Percentiles rank a stretch among this genome's conserved stretches.
These are phyloP conservation scores for Mariannaea elegans DNA, from an alignment of 2,329 filamentous ascomycete species.

Conservation along the genomic window DNA sequence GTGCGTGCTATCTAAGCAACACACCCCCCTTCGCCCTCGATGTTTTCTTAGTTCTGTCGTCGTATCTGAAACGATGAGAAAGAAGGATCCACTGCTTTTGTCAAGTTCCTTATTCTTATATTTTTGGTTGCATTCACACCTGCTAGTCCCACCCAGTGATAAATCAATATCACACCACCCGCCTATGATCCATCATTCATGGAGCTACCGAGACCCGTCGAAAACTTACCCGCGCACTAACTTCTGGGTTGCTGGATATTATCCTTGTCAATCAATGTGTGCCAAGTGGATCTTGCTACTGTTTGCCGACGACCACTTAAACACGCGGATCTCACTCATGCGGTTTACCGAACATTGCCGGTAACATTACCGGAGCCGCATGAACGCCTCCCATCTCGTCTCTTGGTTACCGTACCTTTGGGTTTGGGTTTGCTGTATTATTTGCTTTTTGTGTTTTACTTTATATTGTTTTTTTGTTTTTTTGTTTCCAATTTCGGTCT, in stretches of 20 bases:
- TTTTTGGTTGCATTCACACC: not conserved
- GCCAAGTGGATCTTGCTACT: slow-evolving; percentile 32
- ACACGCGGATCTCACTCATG: slow-evolving; percentile 29
- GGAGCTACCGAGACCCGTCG: not conserved
- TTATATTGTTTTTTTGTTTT: not conserved
- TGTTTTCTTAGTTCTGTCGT: slow-evolving; percentile 10
- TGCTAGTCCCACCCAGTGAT: slow-evolving; percentile 5
- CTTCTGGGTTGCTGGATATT: not conserved
- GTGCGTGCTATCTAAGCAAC: slow-evolving; percentile 43
- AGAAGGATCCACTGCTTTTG: slow-evolving; percentile 9
- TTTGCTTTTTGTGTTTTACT: not conserved
- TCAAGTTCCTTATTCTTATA: not conserved
- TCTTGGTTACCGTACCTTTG: slow-evolving; percentile 24
- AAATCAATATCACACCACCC: slow-evolving; percentile 18
- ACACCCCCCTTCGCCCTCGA: not conserved
- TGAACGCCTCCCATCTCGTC: slow-evolving; percentile 27
- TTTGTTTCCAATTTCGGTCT: not conserved
- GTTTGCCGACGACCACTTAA: slow-evolving; percentile 23
- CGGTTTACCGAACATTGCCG: slow-evolving; percentile 35
- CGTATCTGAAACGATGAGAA: slow-evolving; percentile 9
- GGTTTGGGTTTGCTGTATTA: not conserved
- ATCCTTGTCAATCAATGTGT: slow-evolving; percentile 26
- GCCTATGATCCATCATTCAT: not conserved
- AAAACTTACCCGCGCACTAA: slow-evolving; percentile 12
- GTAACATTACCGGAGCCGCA: slow-evolving; percentile 34